Percentiles rank a stretch among this genome's conserved stretches.
These are phyloP conservation scores for Scheffersomyces amazonensis DNA, from an alignment of 805 yeast genomes.

Conservation along the genomic window DNA sequence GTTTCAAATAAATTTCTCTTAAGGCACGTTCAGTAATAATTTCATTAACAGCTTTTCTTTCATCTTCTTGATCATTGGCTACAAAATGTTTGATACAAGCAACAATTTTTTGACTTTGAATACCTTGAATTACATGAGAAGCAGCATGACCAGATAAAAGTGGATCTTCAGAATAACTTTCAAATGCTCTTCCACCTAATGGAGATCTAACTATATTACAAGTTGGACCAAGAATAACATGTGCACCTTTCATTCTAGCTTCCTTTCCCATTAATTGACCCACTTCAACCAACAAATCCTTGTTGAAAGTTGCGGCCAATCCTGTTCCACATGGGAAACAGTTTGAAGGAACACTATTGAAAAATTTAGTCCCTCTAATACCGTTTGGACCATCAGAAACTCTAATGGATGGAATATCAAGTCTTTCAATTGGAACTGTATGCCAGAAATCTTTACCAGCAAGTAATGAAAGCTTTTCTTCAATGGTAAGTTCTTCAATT, in stretches of 20 bases:
- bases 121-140: conserved; percentile 49
- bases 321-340: conserved; percentile 64
- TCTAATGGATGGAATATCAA: conserved; percentile 47
- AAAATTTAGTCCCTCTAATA: conserved; percentile 56
- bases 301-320: conserved; percentile 55
- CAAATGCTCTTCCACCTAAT: conserved; percentile 63
- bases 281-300: conserved; percentile 43
- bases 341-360: conserved; percentile 51
- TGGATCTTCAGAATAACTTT: conserved; percentile 63
- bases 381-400: conserved; percentile 64
- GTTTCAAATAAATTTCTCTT: conserved; percentile 62
- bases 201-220: conserved; percentile 58
- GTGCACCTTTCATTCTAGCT: conserved; percentile 52
- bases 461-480: conserved; percentile 32
- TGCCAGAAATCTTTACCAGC: conserved; percentile 50
- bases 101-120: conserved; percentile 48
- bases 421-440: conserved; percentile 37
- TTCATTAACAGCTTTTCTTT: conserved; percentile 47
- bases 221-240: conserved; percentile 35
- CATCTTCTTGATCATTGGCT: conserved; percentile 61
- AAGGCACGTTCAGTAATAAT: conserved; percentile 57
- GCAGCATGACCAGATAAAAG: conserved; percentile 44
- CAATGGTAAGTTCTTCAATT: conserved; percentile 23
- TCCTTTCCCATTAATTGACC: conserved; percentile 54
- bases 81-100: conserved; percentile 64